Conservation (phyloP, 1,139 yeast genomes). For the Ogataea hybrid region DNA sequence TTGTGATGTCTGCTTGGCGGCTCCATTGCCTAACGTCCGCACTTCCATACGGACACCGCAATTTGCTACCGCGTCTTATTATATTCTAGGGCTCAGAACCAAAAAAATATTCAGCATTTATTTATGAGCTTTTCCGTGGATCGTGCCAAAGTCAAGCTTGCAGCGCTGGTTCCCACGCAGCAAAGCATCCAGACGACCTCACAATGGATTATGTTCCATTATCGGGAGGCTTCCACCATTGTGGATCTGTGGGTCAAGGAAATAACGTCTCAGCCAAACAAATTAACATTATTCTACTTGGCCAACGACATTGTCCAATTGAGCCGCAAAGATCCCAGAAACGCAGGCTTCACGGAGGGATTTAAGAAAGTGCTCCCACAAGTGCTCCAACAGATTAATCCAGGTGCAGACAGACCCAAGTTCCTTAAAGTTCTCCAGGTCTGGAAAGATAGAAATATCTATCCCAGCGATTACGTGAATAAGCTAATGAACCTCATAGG, state of each 20-base stretch:
- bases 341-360: slow-evolving; percentile 53
- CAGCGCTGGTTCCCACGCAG: slow-evolving; percentile 69
- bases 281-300: slow-evolving; percentile 63
- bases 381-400: slow-evolving; percentile 40
- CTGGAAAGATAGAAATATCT: slow-evolving; percentile 71
- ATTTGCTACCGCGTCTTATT: background rate
- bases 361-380: slow-evolving; percentile 45
- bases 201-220: slow-evolving; percentile 83
- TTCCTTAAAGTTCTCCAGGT: slow-evolving; percentile 66
- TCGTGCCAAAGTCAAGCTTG: slow-evolving; percentile 54
- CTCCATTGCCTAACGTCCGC: too few relatives aligned
- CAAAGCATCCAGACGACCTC: slow-evolving; percentile 81
- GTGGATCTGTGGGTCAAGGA: slow-evolving; percentile 62
- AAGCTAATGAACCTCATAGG: slow-evolving; percentile 41
- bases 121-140: slow-evolving; percentile 63
- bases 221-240: slow-evolving; percentile 58
- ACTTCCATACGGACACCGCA: too few relatives aligned
- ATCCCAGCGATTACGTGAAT: slow-evolving; percentile 42
- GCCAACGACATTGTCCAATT: slow-evolving; percentile 87
- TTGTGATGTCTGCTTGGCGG: too few relatives aligned
- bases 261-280: slow-evolving; percentile 37
- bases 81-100: slow-evolving; percentile 7
- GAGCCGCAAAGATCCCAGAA: slow-evolving; percentile 61
- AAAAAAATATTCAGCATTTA: background rate
- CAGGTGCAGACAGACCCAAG: slow-evolving; percentile 36